A percentile compares a stretch with the other conserved stretches of the same genome.
Evolutionary conservation across 306 rosid genomes (phyloP).

Genomic region (Cucumis melo): DNA sequence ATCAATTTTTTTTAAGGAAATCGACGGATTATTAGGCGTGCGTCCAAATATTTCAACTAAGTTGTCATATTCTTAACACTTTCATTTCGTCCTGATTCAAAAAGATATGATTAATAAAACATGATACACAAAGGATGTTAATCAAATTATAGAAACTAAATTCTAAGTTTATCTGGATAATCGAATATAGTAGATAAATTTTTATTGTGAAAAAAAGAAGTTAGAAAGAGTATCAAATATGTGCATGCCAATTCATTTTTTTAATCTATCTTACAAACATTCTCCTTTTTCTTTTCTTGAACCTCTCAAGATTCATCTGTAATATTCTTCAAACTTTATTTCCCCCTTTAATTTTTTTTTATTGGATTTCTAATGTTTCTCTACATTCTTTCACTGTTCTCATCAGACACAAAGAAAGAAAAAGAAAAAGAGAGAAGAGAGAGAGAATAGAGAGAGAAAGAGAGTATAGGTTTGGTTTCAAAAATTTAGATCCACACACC

Average conservation of each 20-base stretch:
- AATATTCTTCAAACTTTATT: slow-evolving; percentile 1
- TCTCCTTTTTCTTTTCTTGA: slow-evolving; percentile 21
- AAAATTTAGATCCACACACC: not conserved
- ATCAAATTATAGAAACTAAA: too few species aligned
- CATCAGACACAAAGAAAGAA: slow-evolving; percentile 1
- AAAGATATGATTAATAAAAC: too few species aligned
- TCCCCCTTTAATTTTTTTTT: slow-evolving; percentile 20
- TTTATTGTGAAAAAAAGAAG: too few species aligned
- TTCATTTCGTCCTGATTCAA: too few species aligned
- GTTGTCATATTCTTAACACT: too few species aligned
- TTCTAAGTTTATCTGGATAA: too few species aligned
- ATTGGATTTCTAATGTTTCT: slow-evolving; percentile 46
- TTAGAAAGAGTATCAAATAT: too few species aligned
- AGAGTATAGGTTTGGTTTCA: not conserved
- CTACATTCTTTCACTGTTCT: slow-evolving; percentile 18
- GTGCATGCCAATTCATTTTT: not conserved
- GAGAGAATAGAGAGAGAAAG: not conserved
- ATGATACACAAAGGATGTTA: too few species aligned
- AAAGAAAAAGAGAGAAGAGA: not conserved
- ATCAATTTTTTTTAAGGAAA: too few species aligned
- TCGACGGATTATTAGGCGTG: too few species aligned
- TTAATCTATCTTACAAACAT: not conserved
- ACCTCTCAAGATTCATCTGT: slow-evolving; percentile 49
- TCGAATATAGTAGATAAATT: too few species aligned
- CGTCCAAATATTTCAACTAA: too few species aligned